A percentile compares a stretch with the other conserved stretches of the same genome.
Conservation (phyloP, 768 basidiomycete species). For the Mycena galopus region DNA sequence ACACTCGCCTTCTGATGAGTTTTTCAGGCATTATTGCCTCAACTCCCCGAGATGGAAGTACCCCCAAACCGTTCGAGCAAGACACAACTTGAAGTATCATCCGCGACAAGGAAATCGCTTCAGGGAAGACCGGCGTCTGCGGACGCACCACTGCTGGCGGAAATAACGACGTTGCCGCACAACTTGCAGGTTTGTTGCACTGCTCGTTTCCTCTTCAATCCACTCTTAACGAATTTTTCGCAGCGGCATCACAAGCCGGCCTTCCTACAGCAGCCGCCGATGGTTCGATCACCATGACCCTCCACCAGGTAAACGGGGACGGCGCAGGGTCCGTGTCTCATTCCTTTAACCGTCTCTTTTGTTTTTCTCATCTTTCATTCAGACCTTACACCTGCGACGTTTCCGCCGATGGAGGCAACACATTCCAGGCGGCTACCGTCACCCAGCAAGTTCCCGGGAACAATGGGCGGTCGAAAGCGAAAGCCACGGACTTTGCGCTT, state of each 20-base stretch:
- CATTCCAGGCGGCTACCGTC: conserved; percentile 33
- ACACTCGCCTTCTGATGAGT: background rate
- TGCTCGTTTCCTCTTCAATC: background rate
- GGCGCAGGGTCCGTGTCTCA: conserved; percentile 28
- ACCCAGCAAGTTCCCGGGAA: conserved; percentile 29
- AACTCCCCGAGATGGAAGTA: conserved; percentile 27
- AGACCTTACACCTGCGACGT: conserved; percentile 35
- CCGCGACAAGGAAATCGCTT: conserved; percentile 27
- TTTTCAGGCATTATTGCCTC: conserved; percentile 28
- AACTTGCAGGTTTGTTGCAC: conserved; percentile 28
- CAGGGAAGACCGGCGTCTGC: conserved; percentile 32
- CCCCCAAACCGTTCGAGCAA: conserved; percentile 32
- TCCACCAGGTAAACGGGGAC: conserved; percentile 37
- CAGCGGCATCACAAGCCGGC: conserved; percentile 32
- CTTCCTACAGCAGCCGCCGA: conserved; percentile 32
- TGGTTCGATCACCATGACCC: conserved; percentile 32
- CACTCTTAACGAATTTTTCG: background rate
- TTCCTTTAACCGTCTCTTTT: background rate
- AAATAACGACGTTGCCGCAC: conserved; percentile 36
- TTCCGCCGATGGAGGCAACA: conserved; percentile 31
- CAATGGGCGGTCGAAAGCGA: conserved; percentile 17
- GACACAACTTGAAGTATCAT: conserved; percentile 36
- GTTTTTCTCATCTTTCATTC: background rate
- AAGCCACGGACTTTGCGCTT: conserved; percentile 30
- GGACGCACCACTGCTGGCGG: conserved; percentile 29